These are phyloP conservation scores for Tolypocladium amazonense DNA, from an alignment of 2,329 filamentous ascomycete species.

Conservation along the genomic window DNA sequence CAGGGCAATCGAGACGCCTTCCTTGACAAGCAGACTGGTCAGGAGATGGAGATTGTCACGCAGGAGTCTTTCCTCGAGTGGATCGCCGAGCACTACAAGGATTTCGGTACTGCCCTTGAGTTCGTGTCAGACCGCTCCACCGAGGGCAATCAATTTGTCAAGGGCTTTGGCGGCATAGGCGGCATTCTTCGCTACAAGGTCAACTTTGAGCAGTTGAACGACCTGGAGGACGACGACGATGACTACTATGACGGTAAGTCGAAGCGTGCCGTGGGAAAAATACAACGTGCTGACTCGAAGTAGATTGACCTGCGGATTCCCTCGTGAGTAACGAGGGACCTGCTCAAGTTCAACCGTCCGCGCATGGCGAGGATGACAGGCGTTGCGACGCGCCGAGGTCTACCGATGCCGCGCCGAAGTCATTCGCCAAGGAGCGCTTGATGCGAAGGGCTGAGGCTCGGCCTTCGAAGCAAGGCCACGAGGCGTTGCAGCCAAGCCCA, in stretches of 20 bases:
- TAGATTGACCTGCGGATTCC: slow-evolving; percentile 84
- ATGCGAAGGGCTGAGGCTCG: slow-evolving; percentile 34
- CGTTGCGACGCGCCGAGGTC: slow-evolving; percentile 28
- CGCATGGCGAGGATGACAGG: slow-evolving; percentile 30
- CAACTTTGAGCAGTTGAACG: slow-evolving; percentile 98
- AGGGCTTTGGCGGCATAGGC: slow-evolving; percentile 97
- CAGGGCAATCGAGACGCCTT: slow-evolving; percentile 66
- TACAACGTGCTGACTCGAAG: slow-evolving; percentile 1
- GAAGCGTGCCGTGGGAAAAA: neutral
- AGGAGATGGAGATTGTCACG: slow-evolving; percentile 91
- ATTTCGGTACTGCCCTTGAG: slow-evolving; percentile 90
- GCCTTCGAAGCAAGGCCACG: slow-evolving; percentile 31
- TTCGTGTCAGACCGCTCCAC: slow-evolving; percentile 97
- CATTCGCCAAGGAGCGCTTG: slow-evolving; percentile 34
- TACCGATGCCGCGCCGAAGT: slow-evolving; percentile 33
- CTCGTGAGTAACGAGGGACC: slow-evolving; percentile 80
- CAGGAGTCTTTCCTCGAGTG: slow-evolving; percentile 96
- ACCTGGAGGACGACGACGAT: slow-evolving; percentile 87
- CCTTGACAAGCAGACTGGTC: slow-evolving; percentile 88
- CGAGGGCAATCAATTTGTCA: slow-evolving; percentile 99
- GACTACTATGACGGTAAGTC: slow-evolving; percentile 70
- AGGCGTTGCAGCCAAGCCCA: slow-evolving; percentile 53
- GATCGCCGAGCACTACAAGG: slow-evolving; percentile 97
- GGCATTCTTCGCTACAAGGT: slow-evolving; percentile 98
- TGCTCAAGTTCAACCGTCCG: slow-evolving; percentile 50